Base-by-base conservation (phyloP, 2,329 filamentous ascomycete species). In the Periconia sp. region DNA sequence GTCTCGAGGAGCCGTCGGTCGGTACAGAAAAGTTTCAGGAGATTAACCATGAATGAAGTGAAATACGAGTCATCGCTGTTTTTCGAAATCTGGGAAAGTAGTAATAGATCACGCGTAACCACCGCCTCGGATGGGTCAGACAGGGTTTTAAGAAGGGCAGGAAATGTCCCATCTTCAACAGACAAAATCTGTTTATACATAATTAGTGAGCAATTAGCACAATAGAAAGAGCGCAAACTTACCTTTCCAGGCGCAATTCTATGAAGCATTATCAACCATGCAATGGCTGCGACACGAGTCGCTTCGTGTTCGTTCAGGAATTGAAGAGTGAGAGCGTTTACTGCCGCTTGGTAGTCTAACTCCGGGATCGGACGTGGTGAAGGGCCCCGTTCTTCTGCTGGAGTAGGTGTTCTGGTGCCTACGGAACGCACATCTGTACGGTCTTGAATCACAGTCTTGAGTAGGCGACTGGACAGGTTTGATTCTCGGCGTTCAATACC, bases 1-100 rank as follows among this genome's bases (percentile, higher is more conserved):
- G 90, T 94, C 75, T 99, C 94, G 7, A 99, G 81, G 20, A 99
- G 80, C 63, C 91, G 89, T 31, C 94, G 84, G 70, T 99, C 94
- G 0, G 94, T 97, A 41, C 91, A 95, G 71, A 99, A 99, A 1
- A 99, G 83, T 70, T 97, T 94, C 42, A 99, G 79, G 10, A 99
- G 80, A 69, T 96, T 96, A 56, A 97, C 89, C 94, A 99, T 99
- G 72, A 99, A 99, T 20, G 93, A 96, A 1, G 91, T 89, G 70
- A 99, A 99, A 74, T 97, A 97, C 60, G 92, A 91, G 68, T 99
- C 94, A 66, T 97, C 94, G 69, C 92, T 97, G 64, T 97, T 96
- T 60, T 89, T 87, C 2, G 93, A 97, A 50, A 99, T 97, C 63
- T 99, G 94, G 0, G 93, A 97, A 2, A 99, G 81, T 15, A 99